Base-by-base conservation (phyloP, 495 filamentous ascomycete species). In the Clavariopsis aquatica region DNA sequence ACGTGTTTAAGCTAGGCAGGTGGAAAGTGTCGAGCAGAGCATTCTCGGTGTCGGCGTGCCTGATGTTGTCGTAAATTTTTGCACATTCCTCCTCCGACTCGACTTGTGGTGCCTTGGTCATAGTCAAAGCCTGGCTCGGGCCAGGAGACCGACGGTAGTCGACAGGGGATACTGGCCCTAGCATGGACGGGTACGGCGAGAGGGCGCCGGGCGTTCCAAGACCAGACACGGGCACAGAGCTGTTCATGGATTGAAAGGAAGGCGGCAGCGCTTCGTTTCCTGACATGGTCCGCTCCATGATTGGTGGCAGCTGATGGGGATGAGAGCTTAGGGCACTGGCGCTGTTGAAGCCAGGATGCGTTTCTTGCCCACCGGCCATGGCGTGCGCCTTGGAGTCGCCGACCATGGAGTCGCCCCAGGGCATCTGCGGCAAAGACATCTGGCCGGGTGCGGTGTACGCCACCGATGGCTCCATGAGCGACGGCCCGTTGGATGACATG, bases 1-100 rank as follows among this genome's bases (percentile, higher is more conserved):
- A 75, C 19, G 88, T 87, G 23, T 81, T 77, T 49, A 89, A 82
- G 70, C 80, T 85, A 10, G 94, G 95, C 23, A 96, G 83, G 69
- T 92, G 89, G 82, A 98, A 97, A 64, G 86, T 90, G 43, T 92
- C 90, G 15, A 91, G 86, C 54, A 96, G 85, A n/a, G 89, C 86
- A 57, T 86, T 85, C 68, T 96, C 90, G 69, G 75, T 85, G 71
- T 98, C 93, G 52, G 82, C 85, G 60, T 79, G 80, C 66, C 86
- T 87, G 74, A 98, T 92, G 64, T 92, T 92, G 69, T 96, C 91
- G 57, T 93, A 77, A 57, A 97, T 87, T 70, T 85, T 81, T 69
- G 86, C 86, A 62, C 90, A 86, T 75, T 96, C 89, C 69, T 95
- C 88, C 45, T 96, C 91, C 60, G 81, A 87, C 17, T 78, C 72